phyloP scores from a whole-genome alignment of 345 rosid genomes.

The Carallia brachiata region DNA sequence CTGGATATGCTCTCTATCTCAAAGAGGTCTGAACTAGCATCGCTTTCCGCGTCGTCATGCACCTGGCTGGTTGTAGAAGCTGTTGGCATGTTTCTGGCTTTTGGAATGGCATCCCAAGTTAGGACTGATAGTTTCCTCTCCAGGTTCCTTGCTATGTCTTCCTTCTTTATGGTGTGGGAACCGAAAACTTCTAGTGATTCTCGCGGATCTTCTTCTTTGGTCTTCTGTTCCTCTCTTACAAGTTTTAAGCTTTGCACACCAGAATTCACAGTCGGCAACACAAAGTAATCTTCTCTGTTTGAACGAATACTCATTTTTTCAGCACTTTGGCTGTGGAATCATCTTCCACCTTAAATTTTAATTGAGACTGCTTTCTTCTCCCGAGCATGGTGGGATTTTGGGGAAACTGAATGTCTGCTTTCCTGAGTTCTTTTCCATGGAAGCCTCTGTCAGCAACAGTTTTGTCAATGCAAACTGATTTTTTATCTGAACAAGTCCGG shows the following conservation, averaged over 20 bases:
- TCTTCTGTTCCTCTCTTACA: constrained; percentile 10
- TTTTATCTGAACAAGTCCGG: constrained; percentile 45
- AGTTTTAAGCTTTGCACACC: constrained; percentile 14
- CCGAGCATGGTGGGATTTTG: constrained; percentile 20
- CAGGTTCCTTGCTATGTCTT: constrained; percentile 42
- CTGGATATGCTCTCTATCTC: constrained; percentile 60
- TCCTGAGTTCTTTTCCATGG: constrained; percentile 20
- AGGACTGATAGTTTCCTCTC: constrained; percentile 60
- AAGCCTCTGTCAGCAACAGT: constrained; percentile 9
- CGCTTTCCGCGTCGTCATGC: constrained; percentile 50
- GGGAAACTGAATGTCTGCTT: constrained; percentile 14
- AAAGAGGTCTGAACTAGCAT: constrained; percentile 67
- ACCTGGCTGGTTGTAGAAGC: constrained; percentile 17
- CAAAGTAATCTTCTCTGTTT: constrained; percentile 31
- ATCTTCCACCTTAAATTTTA: constrained; percentile 21
- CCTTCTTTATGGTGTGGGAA: constrained; percentile 25
- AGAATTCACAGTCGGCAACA: constrained; percentile 31
- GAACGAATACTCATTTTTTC: constrained; percentile 25
- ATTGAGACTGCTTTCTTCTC: constrained; percentile 23
- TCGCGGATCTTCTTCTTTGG: constrained; percentile 32
- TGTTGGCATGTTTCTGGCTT: constrained; percentile 23
- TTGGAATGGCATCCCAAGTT: constrained; percentile 76
- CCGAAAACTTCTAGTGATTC: constrained; percentile 49
- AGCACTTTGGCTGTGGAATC: constrained; percentile 24
- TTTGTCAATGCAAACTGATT: constrained; percentile 36